Evolutionary conservation across 2,329 filamentous ascomycete genomes (phyloP).

Genomic region (Coniochaeta hoffmannii): DNA sequence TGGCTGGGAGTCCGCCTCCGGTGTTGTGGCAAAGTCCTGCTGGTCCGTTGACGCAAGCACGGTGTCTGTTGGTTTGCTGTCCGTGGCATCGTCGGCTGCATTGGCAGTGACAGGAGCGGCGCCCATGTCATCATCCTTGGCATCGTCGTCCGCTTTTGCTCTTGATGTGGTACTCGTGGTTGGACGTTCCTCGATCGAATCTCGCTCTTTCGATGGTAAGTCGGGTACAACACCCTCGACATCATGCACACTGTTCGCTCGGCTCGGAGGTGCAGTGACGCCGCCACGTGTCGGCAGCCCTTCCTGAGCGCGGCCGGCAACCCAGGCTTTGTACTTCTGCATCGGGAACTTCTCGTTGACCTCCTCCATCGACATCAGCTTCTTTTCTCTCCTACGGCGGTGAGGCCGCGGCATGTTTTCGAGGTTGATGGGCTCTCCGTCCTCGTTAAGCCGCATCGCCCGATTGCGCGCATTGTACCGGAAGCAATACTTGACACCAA

Average conservation of each 20-base stretch:
- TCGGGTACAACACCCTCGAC: slow-evolving; percentile 48
- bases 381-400: slow-evolving; percentile 88
- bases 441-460: slow-evolving; percentile 66
- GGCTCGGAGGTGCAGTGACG: slow-evolving; percentile 66
- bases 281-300: slow-evolving; percentile 80
- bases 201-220: slow-evolving; percentile 34
- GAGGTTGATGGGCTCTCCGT: slow-evolving; percentile 83
- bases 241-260: slow-evolving; percentile 65
- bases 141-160: slow-evolving; percentile 21
- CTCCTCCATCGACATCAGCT: slow-evolving; percentile 97
- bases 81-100: slow-evolving; percentile 4
- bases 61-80: background rate
- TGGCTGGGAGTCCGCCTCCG: slow-evolving; percentile 7
- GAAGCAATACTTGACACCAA: slow-evolving; percentile 99
- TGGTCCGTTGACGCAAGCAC: slow-evolving; percentile 4
- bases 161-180: slow-evolving; percentile 19
- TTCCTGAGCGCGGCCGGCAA: slow-evolving; percentile 71
- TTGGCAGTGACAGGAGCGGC: slow-evolving; percentile 14
- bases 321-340: slow-evolving; percentile 95
- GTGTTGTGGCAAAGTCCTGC: slow-evolving; percentile 10
- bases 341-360: slow-evolving; percentile 96
- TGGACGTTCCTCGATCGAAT: slow-evolving; percentile 34
- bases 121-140: slow-evolving; percentile 7
- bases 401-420: slow-evolving; percentile 79
- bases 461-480: slow-evolving; percentile 94